Evolutionary conservation across 2,329 filamentous ascomycete species (phyloP), one percentile per base, ranked within the genome.

Genomic region (Elsinoe batatas): DNA sequence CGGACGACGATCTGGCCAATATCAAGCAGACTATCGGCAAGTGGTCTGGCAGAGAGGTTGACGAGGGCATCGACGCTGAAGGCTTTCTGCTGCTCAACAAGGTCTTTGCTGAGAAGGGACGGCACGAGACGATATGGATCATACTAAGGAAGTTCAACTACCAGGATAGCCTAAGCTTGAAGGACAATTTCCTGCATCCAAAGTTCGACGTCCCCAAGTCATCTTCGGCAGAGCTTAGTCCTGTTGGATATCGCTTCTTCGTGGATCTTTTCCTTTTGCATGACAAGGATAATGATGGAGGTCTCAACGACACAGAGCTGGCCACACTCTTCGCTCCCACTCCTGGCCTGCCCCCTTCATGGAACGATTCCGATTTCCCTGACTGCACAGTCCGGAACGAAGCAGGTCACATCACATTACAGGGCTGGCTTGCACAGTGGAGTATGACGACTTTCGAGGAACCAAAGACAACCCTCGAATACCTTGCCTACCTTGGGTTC

Each of bases 361-460:
- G 93, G 93, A 75, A 83, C 0, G 91, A 96, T 60, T 86, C 86
- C 1, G 87, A 83, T 0, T 98, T 98, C 65, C 93, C 93, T 1
- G 90, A 87, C 0, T 95, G 89, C 20, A 96, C 93, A 0, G 91
- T 97, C 15, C 85, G 89, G 40, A 97, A 96, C 66, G 93, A 98
- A 71, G 89, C 88, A 7, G 93, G 93, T 0, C 83, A 97, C 68
- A 91, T 98, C 59, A 98, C 93, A 1, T 76, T 98, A 3, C 93
- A 98, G 69, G 93, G 93, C 1, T 98, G 93, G 93, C 80, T 98
- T 36, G 93, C 93, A 3, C 93, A 98, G 65, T 98, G 93, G 93
- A 96, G 91, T 68, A 98, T 98, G 93, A 98, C 93, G 0, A 98
- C 93, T 0, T 98, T 97, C 64, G 83, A 94, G 58, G 91, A 94